Conservation (phyloP, 345 rosid species). For the Alliaria petiolata region DNA sequence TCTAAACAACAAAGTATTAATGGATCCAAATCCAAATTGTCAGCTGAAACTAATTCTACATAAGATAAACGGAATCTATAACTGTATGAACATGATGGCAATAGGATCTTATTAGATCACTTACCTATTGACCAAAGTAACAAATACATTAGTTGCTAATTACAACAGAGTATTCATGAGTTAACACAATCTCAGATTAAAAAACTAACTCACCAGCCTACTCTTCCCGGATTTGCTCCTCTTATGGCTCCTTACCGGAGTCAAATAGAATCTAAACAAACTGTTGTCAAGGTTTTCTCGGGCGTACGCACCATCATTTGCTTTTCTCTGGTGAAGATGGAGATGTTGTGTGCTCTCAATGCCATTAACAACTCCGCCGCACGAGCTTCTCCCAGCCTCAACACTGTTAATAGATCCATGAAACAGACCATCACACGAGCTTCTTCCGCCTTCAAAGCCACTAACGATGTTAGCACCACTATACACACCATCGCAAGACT, state of each 20-base stretch:
- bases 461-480: background rate
- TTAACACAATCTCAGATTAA: background rate
- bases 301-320: conserved; percentile 30
- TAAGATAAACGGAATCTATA: no score
- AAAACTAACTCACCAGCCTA: conserved; percentile 45
- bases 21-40: background rate
- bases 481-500: conserved; percentile 40
- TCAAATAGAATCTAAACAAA: conserved; percentile 58
- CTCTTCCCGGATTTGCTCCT: conserved; percentile 57
- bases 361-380: conserved; percentile 13
- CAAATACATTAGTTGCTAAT: conserved; percentile 16
- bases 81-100: background rate
- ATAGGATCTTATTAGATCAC: background rate
- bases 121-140: conserved; percentile 3
- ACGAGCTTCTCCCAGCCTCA: conserved; percentile 28
- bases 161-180: conserved; percentile 17
- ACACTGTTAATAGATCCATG: conserved; percentile 30
- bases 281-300: conserved; percentile 52
- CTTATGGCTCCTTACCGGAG: conserved; percentile 53
- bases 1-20: no score
- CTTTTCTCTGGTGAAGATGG: conserved; percentile 9
- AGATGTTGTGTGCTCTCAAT: conserved; percentile 27
- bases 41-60: background rate
- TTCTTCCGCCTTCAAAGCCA: conserved; percentile 35
- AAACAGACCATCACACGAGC: conserved; percentile 37